Base-by-base conservation (phyloP, 495 filamentous ascomycete genomes). In the Penicillium taxi region DNA sequence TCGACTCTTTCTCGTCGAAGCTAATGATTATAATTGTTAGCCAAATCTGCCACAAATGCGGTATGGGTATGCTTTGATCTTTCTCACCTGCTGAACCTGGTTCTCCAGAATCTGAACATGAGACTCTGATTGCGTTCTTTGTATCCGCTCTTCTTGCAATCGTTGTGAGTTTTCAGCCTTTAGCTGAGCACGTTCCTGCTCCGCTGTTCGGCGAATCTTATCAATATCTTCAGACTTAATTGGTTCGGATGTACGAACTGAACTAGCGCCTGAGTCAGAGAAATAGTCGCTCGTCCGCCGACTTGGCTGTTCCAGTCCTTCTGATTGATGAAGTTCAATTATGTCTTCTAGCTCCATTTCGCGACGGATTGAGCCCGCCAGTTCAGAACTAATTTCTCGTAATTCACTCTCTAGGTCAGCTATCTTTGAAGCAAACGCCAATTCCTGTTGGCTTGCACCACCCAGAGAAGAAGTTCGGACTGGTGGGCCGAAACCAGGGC, bases 281-380 rank as follows among this genome's bases (percentile, higher is more conserved):
- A 89, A 98, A 61, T 98, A 96, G 59, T 98, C 91, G 57, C 91
- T 98, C 3, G 87, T 95, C 35, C 90, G 75, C 54, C 81, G 80
- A 41, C 77, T 81, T 1, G 50, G 50, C n/a, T n/a, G n/a, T 5
- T 52, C 33, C 2, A 75, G 72, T 38, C 77, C 73, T 47, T 94
- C 88, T 22, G 75, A 63, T 58, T 94, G 87, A 48, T 93, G 59
- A 37, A 82, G 72, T 43, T 98, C 91, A 2, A 96, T 79, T 29
- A 96, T 64, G 52, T 98, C 93, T 56, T 98, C 91, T 31, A 98
- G 59, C 48, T 98, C 91, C 81, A 98, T 88, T 67, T 98, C 91
- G 45, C 91, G 78, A 40, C 82, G 76, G 49, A 98, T 96, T 19
- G 90, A 96, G 21, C 80, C 73, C 15, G 91, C 93, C 53, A 96